phyloP scores from a whole-genome alignment of 1,139 yeast species.

The Candida glucosophila region DNA sequence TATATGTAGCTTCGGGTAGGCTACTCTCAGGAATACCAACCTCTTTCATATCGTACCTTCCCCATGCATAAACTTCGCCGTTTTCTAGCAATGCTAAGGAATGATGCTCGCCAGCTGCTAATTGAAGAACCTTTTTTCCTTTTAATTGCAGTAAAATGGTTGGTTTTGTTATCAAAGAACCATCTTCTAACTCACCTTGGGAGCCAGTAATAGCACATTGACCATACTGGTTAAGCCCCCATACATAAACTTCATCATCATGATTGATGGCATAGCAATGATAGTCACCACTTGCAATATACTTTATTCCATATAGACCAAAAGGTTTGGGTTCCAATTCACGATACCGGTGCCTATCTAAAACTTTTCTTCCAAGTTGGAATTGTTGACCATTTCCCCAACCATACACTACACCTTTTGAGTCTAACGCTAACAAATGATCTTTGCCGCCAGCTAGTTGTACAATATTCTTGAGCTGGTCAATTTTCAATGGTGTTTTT shows the following conservation, averaged over 20 bases:
- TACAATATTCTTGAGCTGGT: conserved; percentile 60
- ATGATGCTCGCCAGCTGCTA: conserved; percentile 95
- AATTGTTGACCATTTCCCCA: conserved; percentile 97
- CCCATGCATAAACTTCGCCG: conserved; percentile 78
- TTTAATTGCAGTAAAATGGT: conserved; percentile 56
- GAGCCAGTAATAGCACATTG: conserved; percentile 76
- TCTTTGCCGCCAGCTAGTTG: conserved; percentile 91
- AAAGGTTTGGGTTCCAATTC: conserved; percentile 72
- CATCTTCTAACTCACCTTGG: conserved; percentile 61
- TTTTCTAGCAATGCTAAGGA: conserved; percentile 62
- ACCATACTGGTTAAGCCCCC: conserved; percentile 97
- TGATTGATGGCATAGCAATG: conserved; percentile 88
- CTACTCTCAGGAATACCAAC: conserved; percentile 66
- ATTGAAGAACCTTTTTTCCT: conserved; percentile 46
- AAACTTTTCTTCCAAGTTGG: conserved; percentile 78
- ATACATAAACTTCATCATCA: conserved; percentile 62
- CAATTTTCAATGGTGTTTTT: conserved; percentile 55
- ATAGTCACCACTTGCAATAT: conserved; percentile 88
- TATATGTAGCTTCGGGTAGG: conserved; percentile 58
- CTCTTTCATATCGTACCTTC: conserved; percentile 90
- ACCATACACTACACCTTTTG: conserved; percentile 79
- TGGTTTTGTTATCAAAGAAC: conserved; percentile 72
- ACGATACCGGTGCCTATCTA: conserved; percentile 66
- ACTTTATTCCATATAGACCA: conserved; percentile 67
- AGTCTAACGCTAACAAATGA: conserved; percentile 76